Conservation (phyloP, 2,329 filamentous ascomycete species). For the Hymenoscyphus fructigenus region DNA sequence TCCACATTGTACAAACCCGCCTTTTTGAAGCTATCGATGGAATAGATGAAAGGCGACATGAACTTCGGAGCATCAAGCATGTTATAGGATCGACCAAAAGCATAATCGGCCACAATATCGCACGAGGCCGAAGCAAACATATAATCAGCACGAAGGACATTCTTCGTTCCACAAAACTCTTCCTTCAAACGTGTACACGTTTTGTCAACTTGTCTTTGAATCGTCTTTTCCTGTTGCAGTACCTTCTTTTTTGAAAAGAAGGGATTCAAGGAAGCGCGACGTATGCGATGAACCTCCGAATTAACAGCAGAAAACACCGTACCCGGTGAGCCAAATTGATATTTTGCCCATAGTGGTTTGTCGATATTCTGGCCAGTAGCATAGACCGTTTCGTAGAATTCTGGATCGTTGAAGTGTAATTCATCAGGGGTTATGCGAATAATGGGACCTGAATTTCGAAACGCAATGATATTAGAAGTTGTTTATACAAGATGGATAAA, state of each 20-base stretch:
- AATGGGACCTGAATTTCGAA: background rate
- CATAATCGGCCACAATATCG: background rate
- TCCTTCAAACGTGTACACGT: background rate
- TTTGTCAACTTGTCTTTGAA: background rate
- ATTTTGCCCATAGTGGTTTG: background rate
- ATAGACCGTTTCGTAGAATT: background rate
- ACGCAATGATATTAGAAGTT: background rate
- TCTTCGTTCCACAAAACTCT: no score
- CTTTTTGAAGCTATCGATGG: no score
- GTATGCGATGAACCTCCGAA: background rate
- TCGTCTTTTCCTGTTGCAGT: background rate
- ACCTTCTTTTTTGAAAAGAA: background rate
- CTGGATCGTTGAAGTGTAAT: background rate
- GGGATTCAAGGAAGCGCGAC: background rate
- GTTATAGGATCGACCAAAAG: no score
- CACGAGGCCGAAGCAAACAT: background rate
- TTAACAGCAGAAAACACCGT: background rate
- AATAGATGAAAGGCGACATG: no score
- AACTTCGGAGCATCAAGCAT: no score
- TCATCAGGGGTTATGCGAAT: background rate
- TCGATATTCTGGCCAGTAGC: background rate
- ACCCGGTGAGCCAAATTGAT: background rate
- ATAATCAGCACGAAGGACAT: background rate
- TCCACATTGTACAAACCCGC: no score
- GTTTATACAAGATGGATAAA: no score